Conservation (phyloP, 2,329 filamentous ascomycete genomes). For the Chalara sp. region DNA sequence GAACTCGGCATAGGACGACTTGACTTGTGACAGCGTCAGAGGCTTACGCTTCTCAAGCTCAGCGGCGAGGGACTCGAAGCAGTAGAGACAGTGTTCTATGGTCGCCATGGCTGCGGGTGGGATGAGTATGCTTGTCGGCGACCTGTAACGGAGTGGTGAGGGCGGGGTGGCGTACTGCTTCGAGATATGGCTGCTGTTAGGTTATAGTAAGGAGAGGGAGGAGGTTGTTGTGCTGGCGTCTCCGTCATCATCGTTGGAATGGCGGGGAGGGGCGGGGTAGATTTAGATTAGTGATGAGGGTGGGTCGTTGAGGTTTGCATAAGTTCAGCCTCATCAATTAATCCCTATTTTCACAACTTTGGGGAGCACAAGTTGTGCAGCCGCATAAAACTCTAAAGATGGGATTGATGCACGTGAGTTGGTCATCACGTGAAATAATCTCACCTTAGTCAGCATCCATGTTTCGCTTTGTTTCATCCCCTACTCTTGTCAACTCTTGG, state of each 20-base stretch:
- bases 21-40: slow-evolving; percentile 60
- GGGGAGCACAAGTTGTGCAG: too few species aligned
- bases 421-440: not conserved
- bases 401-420: not conserved
- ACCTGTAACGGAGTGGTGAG: not conserved
- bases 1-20: slow-evolving; percentile 50
- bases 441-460: not conserved
- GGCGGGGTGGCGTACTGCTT: not conserved
- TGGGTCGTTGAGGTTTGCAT: not conserved
- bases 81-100: slow-evolving; percentile 79
- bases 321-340: too few species aligned
- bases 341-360: too few species aligned
- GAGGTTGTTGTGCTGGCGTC: not conserved
- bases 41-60: slow-evolving; percentile 64
- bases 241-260: not conserved
- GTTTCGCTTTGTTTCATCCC: not conserved
- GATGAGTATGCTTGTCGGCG: not conserved
- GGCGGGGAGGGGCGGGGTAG: not conserved
- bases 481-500: not conserved
- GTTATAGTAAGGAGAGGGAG: not conserved
- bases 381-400: too few species aligned
- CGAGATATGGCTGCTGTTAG: not conserved
- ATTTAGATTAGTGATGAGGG: not conserved
- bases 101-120: slow-evolving; percentile 60
- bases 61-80: slow-evolving; percentile 81